Conservation (phyloP, 2,329 filamentous ascomycete genomes). For the Trichoderma endophyticum region DNA sequence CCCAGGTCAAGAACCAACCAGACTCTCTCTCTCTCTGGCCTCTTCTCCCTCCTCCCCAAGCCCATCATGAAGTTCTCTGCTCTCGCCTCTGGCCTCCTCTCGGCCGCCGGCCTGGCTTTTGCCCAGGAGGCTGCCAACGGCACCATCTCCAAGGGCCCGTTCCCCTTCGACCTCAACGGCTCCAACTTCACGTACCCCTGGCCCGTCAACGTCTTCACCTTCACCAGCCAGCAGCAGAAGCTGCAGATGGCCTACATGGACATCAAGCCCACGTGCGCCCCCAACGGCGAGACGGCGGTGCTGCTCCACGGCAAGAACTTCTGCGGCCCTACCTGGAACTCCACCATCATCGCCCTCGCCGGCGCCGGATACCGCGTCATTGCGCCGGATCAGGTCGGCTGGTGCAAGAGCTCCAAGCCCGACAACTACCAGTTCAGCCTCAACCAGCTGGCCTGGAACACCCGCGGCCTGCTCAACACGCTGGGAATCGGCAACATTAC, state of each 20-base stretch:
- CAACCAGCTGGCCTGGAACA: slow-evolving; percentile 51
- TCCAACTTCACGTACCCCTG: slow-evolving; percentile 53
- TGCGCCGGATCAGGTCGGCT: slow-evolving; percentile 53
- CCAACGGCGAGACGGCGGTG: slow-evolving; percentile 42
- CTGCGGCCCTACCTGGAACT: slow-evolving; percentile 51
- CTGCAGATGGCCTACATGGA: slow-evolving; percentile 58
- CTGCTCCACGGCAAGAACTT: slow-evolving; percentile 57
- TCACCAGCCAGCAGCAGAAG: slow-evolving; percentile 46
- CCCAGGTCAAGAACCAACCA: neutral
- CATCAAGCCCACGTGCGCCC: slow-evolving; percentile 34
- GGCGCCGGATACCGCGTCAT: slow-evolving; percentile 49
- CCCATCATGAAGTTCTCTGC: slow-evolving; percentile 28
- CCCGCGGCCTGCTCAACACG: slow-evolving; percentile 43
- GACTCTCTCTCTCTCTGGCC: neutral
- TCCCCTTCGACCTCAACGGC: slow-evolving; percentile 44
- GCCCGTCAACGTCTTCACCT: slow-evolving; percentile 47
- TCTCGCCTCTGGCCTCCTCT: slow-evolving; percentile 22
- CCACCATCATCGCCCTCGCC: slow-evolving; percentile 43
- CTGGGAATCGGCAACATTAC: slow-evolving; percentile 43
- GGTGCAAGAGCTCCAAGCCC: slow-evolving; percentile 56
- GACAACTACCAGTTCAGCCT: slow-evolving; percentile 50
- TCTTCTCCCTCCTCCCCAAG: no score
- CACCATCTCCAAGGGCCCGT: slow-evolving; percentile 35
- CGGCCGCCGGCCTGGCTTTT: slow-evolving; percentile 22
- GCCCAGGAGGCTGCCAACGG: slow-evolving; percentile 29